Percentiles rank a stretch among this genome's conserved stretches.
phyloP scores from a whole-genome alignment of 805 yeast genomes.

The Brettanomyces bruxellensis region DNA sequence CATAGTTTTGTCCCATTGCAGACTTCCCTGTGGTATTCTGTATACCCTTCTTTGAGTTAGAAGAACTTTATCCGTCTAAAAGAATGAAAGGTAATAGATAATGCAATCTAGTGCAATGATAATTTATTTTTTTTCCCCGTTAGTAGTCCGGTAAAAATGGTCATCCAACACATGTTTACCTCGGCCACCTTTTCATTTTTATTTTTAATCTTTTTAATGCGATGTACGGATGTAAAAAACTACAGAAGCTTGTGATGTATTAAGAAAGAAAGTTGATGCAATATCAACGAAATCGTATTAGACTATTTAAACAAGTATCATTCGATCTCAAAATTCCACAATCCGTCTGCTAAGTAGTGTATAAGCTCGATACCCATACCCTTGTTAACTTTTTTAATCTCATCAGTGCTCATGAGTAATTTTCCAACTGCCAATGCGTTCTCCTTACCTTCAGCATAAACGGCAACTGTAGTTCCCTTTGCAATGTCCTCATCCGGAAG shows the following conservation, averaged over 20 bases:
- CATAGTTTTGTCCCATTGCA: slow-evolving; percentile 38
- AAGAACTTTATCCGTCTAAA: too few species aligned
- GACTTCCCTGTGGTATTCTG: background rate
- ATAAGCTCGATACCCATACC: slow-evolving; percentile 83
- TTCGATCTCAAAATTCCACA: slow-evolving; percentile 58
- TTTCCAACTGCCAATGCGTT: slow-evolving; percentile 87
- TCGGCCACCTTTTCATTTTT: too few species aligned
- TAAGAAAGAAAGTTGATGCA: too few species aligned
- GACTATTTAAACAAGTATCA: slow-evolving; percentile 9
- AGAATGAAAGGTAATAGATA: too few species aligned
- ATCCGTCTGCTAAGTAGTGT: slow-evolving; percentile 83
- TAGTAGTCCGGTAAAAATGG: too few species aligned
- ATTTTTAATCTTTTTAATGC: too few species aligned
- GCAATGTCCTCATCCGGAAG: slow-evolving; percentile 67
- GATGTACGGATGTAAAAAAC: too few species aligned
- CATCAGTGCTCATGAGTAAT: slow-evolving; percentile 80
- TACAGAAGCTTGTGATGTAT: too few species aligned
- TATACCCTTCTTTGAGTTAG: too few species aligned
- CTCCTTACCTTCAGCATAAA: slow-evolving; percentile 91
- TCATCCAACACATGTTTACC: too few species aligned
- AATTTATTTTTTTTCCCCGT: too few species aligned
- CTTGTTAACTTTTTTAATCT: slow-evolving; percentile 72
- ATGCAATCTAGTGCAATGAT: too few species aligned
- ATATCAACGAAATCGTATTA: background rate
- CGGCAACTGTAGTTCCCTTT: slow-evolving; percentile 63